Evolutionary conservation across 2,329 filamentous ascomycete species (phyloP).

Genomic region (Ciborinia camelliae): DNA sequence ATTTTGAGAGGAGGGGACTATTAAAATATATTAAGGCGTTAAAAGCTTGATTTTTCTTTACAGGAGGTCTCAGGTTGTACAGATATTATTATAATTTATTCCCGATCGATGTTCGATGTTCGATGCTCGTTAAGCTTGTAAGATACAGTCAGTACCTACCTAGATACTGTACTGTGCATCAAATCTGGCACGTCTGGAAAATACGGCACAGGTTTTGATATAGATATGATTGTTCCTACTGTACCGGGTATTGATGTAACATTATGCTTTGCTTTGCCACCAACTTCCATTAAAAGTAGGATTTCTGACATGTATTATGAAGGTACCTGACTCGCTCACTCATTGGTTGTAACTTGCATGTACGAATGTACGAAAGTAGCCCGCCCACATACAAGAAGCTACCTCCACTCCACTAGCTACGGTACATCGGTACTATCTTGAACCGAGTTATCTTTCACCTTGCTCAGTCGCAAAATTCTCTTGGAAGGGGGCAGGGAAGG

Average conservation of each 20-base stretch:
- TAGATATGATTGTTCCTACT: too few species aligned
- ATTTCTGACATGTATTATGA: neutral
- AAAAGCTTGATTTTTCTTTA: constrained; percentile 2
- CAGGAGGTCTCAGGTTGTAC: neutral
- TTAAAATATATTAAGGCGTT: neutral
- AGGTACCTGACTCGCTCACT: neutral
- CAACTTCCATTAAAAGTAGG: neutral
- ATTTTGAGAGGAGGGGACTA: neutral
- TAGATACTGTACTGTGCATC: too few species aligned
- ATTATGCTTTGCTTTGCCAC: neutral
- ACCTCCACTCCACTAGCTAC: too few species aligned
- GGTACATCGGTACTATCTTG: too few species aligned
- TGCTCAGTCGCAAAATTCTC: too few species aligned
- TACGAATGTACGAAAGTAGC: neutral
- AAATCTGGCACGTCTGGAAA: neutral
- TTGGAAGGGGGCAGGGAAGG: too few species aligned
- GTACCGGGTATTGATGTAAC: neutral
- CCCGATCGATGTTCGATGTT: too few species aligned
- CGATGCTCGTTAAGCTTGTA: too few species aligned
- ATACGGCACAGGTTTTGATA: neutral
- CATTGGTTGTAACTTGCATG: neutral
- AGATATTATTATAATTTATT: neutral
- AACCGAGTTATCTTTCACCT: too few species aligned
- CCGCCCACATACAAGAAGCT: too few species aligned
- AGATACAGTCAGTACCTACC: too few species aligned